Conservation (phyloP, 345 rosid genomes). For the Excoecaria cochinchinensis region DNA sequence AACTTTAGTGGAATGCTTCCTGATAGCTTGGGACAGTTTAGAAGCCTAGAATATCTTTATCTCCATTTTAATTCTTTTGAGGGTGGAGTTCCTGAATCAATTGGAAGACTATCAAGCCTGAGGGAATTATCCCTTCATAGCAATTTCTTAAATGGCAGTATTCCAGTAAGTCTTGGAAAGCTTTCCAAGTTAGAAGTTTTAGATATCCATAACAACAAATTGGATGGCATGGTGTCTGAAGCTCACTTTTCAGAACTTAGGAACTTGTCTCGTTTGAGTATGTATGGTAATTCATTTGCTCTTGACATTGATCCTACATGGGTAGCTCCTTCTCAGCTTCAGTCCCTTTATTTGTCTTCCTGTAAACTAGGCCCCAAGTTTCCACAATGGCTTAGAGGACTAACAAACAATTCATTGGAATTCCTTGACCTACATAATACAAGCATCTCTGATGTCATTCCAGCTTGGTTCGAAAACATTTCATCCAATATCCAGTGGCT, state of each 20-base stretch:
- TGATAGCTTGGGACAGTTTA: no score
- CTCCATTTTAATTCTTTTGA: no score
- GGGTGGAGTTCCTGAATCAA: conserved; percentile 17
- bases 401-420: not conserved
- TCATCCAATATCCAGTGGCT: no score
- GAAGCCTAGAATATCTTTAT: no score
- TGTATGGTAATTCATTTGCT: not conserved
- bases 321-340: conserved; percentile 10
- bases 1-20: no score
- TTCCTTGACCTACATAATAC: not conserved
- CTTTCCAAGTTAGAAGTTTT: conserved; percentile 11
- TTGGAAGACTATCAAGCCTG: conserved; percentile 16
- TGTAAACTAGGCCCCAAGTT: not conserved
- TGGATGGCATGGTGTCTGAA: conserved; percentile 19
- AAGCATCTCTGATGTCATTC: not conserved
- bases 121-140: not conserved
- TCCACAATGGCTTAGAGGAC: not conserved
- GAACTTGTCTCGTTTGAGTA: not conserved
- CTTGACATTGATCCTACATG: conserved; percentile 2
- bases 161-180: conserved; percentile 25
- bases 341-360: not conserved
- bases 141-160: conserved; percentile 24
- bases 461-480: no score
- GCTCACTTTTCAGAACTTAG: conserved; percentile 8
- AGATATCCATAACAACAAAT: conserved; percentile 12